Evolutionary conservation across 441 rosid species (phyloP).

Genomic region (Melastoma candidum): DNA sequence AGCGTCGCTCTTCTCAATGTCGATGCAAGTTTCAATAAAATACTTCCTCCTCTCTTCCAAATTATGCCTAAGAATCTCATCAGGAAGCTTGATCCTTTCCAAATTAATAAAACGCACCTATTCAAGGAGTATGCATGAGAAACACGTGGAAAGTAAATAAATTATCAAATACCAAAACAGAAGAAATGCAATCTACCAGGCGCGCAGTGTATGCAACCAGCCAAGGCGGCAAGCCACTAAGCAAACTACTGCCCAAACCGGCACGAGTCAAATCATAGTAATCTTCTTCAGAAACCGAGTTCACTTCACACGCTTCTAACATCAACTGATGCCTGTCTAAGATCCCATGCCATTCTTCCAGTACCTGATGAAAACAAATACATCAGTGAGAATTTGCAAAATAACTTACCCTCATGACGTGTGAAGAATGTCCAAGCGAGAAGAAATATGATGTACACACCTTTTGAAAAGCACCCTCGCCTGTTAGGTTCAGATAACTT

Average conservation of each 20-base stretch:
- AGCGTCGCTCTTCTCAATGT: conserved; percentile 95
- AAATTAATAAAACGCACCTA: conserved; percentile 95
- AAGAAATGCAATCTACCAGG: conserved; percentile 42
- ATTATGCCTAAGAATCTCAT: conserved; percentile 83
- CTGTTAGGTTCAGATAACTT: conserved; percentile 97
- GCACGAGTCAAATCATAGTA: conserved; percentile 97
- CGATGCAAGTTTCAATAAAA: conserved; percentile 60
- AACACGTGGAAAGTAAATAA: conserved; percentile 4
- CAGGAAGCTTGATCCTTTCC: conserved; percentile 97
- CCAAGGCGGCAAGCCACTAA: conserved; percentile 98
- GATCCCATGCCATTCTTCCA: conserved; percentile 89
- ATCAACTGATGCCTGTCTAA: conserved; percentile 78
- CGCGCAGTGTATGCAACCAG: conserved; percentile 93
- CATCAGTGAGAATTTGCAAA: conserved; percentile 1
- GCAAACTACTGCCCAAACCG: conserved; percentile 95
- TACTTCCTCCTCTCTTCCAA: conserved; percentile 91
- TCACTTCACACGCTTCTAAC: conserved; percentile 84
- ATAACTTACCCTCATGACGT: background rate
- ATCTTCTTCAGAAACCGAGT: conserved; percentile 90
- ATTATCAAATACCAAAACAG: background rate
- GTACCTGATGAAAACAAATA: conserved; percentile 39
- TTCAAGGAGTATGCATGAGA: conserved; percentile 19
- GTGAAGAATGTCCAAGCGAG: background rate
- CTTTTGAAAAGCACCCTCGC: conserved; percentile 99
- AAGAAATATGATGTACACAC: conserved; percentile 21